Conservation (phyloP, 2,329 filamentous ascomycete species). For the Microcera coccophila region DNA sequence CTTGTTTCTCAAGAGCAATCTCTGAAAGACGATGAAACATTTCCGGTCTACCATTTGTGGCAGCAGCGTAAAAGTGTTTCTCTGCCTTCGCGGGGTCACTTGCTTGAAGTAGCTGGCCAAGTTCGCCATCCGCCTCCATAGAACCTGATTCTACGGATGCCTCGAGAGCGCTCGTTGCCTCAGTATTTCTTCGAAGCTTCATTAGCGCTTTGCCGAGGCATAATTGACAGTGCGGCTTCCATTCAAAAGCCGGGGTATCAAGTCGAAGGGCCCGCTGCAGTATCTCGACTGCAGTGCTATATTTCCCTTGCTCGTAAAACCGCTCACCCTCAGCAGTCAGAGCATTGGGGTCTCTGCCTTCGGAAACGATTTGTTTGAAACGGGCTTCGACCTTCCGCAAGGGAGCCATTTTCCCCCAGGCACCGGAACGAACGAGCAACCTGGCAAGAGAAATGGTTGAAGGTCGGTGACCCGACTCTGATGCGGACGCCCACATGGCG, state of each 20-base stretch:
- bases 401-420: slow-evolving; percentile 17
- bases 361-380: slow-evolving; percentile 30
- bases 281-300: slow-evolving; percentile 17
- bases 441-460: slow-evolving; percentile 30
- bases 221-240: slow-evolving; percentile 24
- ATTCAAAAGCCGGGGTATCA: slow-evolving; percentile 21
- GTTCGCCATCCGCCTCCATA: slow-evolving; percentile 24
- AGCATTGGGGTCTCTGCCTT: slow-evolving; percentile 33
- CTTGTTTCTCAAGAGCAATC: slow-evolving; percentile 23
- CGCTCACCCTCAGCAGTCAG: slow-evolving; percentile 32
- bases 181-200: slow-evolving; percentile 16
- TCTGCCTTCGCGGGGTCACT: slow-evolving; percentile 21
- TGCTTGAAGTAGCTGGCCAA: slow-evolving; percentile 24
- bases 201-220: slow-evolving; percentile 25
- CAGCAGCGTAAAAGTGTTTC: slow-evolving; percentile 27
- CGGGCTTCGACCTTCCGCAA: slow-evolving; percentile 22
- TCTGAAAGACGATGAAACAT: slow-evolving; percentile 30
- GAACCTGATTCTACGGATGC: slow-evolving; percentile 18
- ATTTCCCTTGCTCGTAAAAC: slow-evolving; percentile 23
- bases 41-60: slow-evolving; percentile 20
- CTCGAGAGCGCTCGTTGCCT: slow-evolving; percentile 25
- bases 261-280: slow-evolving; percentile 25
- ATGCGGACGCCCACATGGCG: slow-evolving; percentile 31
- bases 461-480: slow-evolving; percentile 27
- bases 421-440: slow-evolving; percentile 16